Percentiles rank a stretch among this genome's conserved stretches.
phyloP scores from a whole-genome alignment of 2,329 filamentous ascomycete species.

The Trichoderma atroviride region DNA sequence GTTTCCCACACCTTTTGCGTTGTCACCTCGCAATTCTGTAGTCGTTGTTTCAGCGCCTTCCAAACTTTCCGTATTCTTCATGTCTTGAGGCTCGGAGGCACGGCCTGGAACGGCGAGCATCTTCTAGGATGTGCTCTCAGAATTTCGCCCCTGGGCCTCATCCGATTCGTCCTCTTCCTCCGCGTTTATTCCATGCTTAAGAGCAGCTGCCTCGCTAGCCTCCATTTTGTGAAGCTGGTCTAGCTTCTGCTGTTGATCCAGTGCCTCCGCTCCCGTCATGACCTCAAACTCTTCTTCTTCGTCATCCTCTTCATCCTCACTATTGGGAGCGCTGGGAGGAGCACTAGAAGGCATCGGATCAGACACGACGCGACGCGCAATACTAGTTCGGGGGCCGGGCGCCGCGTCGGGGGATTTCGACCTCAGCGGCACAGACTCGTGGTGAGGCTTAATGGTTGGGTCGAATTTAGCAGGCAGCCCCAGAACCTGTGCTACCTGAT shows the following conservation, averaged over 20 bases:
- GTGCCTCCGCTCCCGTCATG: slow-evolving; percentile 46
- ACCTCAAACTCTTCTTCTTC: slow-evolving; percentile 51
- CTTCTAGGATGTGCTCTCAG: slow-evolving; percentile 40
- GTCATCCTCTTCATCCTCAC: slow-evolving; percentile 47
- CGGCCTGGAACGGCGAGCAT: slow-evolving; percentile 28
- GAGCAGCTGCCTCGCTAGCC: slow-evolving; percentile 58
- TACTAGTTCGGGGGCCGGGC: slow-evolving; percentile 24
- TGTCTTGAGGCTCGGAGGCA: not conserved
- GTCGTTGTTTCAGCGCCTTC: not conserved
- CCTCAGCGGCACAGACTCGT: slow-evolving; percentile 32
- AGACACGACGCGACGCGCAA: slow-evolving; percentile 29
- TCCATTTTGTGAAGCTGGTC: slow-evolving; percentile 63
- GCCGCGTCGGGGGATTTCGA: slow-evolving; percentile 31
- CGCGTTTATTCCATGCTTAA: slow-evolving; percentile 45
- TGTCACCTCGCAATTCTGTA: not conserved
- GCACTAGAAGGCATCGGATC: slow-evolving; percentile 38
- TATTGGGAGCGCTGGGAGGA: slow-evolving; percentile 43
- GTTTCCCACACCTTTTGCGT: not conserved
- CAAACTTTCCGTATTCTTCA: not conserved
- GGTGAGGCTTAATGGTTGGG: slow-evolving; percentile 62
- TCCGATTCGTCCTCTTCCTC: slow-evolving; percentile 46
- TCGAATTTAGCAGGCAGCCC: slow-evolving; percentile 65
- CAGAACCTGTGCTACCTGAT: slow-evolving; percentile 64
- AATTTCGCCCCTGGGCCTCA: slow-evolving; percentile 33
- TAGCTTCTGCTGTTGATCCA: slow-evolving; percentile 52